Conservation (phyloP, 805 yeast species). For the Teunomyces barrocoloradensis region DNA sequence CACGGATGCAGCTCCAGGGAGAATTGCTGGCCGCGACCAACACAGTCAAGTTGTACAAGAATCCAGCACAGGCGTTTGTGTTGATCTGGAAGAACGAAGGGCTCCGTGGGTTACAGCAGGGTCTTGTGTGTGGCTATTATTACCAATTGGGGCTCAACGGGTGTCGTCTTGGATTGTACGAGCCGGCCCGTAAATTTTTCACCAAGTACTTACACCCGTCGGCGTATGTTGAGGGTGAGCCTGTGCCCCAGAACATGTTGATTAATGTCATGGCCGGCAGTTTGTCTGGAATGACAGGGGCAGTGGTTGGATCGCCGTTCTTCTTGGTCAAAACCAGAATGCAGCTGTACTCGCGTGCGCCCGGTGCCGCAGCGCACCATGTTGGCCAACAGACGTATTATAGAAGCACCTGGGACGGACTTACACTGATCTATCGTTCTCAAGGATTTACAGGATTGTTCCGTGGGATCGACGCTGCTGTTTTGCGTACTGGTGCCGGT, state of each 20-base stretch:
- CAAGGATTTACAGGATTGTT: slow-evolving; percentile 81
- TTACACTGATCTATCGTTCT: slow-evolving; percentile 53
- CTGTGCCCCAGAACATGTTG: slow-evolving; percentile 36
- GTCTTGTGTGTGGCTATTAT: slow-evolving; percentile 81
- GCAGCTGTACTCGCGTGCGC: slow-evolving; percentile 79
- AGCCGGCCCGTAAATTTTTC: slow-evolving; percentile 67
- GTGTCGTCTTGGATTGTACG: slow-evolving; percentile 91
- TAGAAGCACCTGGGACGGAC: slow-evolving; percentile 64
- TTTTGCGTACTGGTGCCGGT: slow-evolving; percentile 91
- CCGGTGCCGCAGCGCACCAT: slow-evolving; percentile 30
- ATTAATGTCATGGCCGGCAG: slow-evolving; percentile 82
- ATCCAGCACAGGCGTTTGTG: slow-evolving; percentile 80
- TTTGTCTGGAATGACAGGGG: slow-evolving; percentile 84
- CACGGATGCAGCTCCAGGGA: slow-evolving; percentile 96
- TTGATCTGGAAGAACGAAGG: slow-evolving; percentile 82
- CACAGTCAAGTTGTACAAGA: slow-evolving; percentile 60
- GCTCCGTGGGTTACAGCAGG: slow-evolving; percentile 82
- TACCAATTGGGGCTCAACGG: slow-evolving; percentile 93
- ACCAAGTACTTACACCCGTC: slow-evolving; percentile 55
- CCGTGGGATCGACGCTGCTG: slow-evolving; percentile 93
- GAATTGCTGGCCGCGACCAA: slow-evolving; percentile 61
- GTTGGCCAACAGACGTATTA: slow-evolving; percentile 95
- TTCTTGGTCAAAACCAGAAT: slow-evolving; percentile 92
- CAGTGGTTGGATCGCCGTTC: slow-evolving; percentile 85
- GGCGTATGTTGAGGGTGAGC: slow-evolving; percentile 40